Conservation (phyloP, 2,329 filamentous ascomycete genomes). For the Chrysoporthe austroafricana region DNA sequence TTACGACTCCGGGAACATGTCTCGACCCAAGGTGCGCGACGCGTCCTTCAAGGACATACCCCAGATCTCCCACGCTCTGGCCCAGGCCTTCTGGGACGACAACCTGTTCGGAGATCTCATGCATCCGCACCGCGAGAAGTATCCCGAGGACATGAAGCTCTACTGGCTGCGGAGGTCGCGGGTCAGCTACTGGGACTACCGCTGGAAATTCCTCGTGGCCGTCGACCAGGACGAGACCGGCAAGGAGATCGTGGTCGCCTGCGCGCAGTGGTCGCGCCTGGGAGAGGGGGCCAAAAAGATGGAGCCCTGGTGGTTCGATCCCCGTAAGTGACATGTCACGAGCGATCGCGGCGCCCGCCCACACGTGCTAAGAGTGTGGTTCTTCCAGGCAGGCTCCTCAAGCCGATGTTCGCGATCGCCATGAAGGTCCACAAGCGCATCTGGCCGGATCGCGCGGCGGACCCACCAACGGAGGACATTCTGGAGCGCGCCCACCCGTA, state of each 20-base stretch:
- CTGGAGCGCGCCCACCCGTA: constrained; percentile 13
- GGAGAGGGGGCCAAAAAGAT: constrained; percentile 29
- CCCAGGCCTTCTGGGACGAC: constrained; percentile 41
- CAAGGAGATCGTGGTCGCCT: constrained; percentile 32
- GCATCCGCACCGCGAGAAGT: constrained; percentile 39
- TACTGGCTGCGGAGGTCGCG: constrained; percentile 38
- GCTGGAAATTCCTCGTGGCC: constrained; percentile 36
- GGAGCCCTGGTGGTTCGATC: constrained; percentile 30
- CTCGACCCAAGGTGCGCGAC: constrained; percentile 25
- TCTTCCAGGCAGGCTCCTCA: constrained; percentile 31
- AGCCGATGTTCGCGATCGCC: not conserved
- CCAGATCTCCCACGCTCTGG: constrained; percentile 36
- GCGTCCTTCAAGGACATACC: constrained; percentile 34
- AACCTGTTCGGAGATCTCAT: constrained; percentile 40
- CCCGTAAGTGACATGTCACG: constrained; percentile 27
- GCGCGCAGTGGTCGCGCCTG: constrained; percentile 34
- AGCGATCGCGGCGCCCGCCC: not conserved
- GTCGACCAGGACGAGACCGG: constrained; percentile 28
- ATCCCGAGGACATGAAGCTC: constrained; percentile 37
- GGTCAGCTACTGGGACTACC: constrained; percentile 37
- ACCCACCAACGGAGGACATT: constrained; percentile 11
- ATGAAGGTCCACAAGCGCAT: constrained; percentile 16
- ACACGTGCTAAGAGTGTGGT: not conserved
- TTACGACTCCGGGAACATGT: constrained; percentile 23
- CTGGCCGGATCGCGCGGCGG: constrained; percentile 12